These are phyloP conservation scores for Penicillium tannophilum DNA, from an alignment of 495 filamentous ascomycete genomes.

Conservation along the genomic window DNA sequence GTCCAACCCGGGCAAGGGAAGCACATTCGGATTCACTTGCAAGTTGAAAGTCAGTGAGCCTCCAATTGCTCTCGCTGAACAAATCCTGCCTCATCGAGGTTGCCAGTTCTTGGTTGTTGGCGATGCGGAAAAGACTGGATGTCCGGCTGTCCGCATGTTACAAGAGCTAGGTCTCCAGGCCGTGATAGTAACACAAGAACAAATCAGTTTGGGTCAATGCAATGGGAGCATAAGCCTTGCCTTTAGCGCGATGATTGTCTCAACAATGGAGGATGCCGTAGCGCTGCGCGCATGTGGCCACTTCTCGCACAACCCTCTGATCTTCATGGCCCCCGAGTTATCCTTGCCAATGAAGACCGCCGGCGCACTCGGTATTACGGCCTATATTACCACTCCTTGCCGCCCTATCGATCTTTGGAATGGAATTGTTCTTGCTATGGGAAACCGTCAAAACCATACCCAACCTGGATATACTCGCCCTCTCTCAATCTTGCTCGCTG, in stretches of 20 bases:
- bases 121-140: slow-evolving; percentile 66
- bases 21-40: slow-evolving; percentile 86
- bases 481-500: slow-evolving; percentile 84
- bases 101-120: slow-evolving; percentile 87
- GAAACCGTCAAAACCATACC: slow-evolving; percentile 79
- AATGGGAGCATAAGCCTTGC: slow-evolving; percentile 50
- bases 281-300: slow-evolving; percentile 73
- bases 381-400: slow-evolving; percentile 94
- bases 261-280: slow-evolving; percentile 82
- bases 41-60: slow-evolving; percentile 72
- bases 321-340: slow-evolving; percentile 81
- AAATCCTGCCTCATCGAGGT: slow-evolving; percentile 74
- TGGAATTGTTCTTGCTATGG: slow-evolving; percentile 88
- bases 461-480: slow-evolving; percentile 84
- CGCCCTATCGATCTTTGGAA: slow-evolving; percentile 88
- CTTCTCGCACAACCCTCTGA: slow-evolving; percentile 88
- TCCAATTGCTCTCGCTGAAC: slow-evolving; percentile 70
- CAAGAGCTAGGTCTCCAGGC: slow-evolving; percentile 70
- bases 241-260: slow-evolving; percentile 91
- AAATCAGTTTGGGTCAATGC: slow-evolving; percentile 48
- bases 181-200: slow-evolving; percentile 61
- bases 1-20: slow-evolving; percentile 79
- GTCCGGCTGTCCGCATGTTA: slow-evolving; percentile 72
- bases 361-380: slow-evolving; percentile 86
- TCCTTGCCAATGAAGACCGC: slow-evolving; percentile 87